phyloP scores from a whole-genome alignment of 768 basidiomycete genomes.

The Suillus subluteus region DNA sequence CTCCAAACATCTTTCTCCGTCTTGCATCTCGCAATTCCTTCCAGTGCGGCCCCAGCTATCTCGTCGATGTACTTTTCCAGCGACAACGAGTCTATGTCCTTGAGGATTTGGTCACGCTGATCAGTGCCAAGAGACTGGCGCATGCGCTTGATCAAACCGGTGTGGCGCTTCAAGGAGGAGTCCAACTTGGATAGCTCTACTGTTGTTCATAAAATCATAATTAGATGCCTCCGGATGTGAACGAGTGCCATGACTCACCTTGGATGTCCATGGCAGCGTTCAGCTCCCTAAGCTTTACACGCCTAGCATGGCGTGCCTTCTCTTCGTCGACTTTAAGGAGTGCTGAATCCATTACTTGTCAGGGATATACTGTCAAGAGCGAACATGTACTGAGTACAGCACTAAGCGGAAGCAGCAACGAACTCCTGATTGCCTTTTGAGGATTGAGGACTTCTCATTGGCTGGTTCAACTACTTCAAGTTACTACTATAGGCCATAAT shows the following conservation, averaged over 20 bases:
- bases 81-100: slow-evolving; percentile 88
- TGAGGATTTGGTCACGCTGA: slow-evolving; percentile 84
- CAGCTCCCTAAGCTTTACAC: slow-evolving; percentile 58
- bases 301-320: slow-evolving; percentile 54
- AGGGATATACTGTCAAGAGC: not conserved
- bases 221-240: slow-evolving; percentile 1
- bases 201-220: slow-evolving; percentile 12
- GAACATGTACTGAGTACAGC: not conserved
- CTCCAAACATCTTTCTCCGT: slow-evolving; percentile 91
- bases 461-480: not conserved
- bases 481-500: not conserved
- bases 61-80: slow-evolving; percentile 97
- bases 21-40: slow-evolving; percentile 87
- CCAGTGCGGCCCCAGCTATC: slow-evolving; percentile 82
- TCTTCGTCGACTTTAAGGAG: slow-evolving; percentile 51
- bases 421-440: slow-evolving; percentile 10
- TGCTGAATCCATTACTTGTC: slow-evolving; percentile 27
- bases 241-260: slow-evolving; percentile 41
- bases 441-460: slow-evolving; percentile 3
- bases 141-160: slow-evolving; percentile 92
- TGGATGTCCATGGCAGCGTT: slow-evolving; percentile 53
- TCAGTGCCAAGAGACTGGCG: slow-evolving; percentile 83
- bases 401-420: slow-evolving; percentile 1
- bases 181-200: slow-evolving; percentile 80
- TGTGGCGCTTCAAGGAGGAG: slow-evolving; percentile 95